These are phyloP conservation scores for Botrytis fabae DNA, from an alignment of 2,329 filamentous ascomycete genomes.

Conservation along the genomic window DNA sequence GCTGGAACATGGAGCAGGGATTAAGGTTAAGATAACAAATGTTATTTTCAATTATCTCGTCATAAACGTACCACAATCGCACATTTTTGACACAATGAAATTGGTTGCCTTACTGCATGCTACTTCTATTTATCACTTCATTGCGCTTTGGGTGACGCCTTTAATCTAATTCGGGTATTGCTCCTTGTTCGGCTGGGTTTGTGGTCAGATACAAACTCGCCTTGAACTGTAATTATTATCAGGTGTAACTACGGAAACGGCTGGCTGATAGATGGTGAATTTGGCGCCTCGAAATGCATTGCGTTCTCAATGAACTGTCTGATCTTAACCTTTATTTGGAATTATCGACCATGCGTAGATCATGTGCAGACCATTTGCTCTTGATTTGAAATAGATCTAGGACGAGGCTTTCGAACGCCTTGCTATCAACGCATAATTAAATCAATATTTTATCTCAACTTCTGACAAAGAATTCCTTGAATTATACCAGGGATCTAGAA, in stretches of 20 bases:
- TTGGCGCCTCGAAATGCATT: not conserved
- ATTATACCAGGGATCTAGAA: not conserved
- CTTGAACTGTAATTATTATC: not conserved
- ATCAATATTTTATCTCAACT: not conserved
- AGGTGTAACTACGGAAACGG: not conserved
- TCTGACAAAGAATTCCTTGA: not conserved
- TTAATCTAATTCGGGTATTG: not conserved
- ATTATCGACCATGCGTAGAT: not conserved
- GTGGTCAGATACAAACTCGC: not conserved
- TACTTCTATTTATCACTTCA: not conserved
- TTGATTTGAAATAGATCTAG: not conserved
- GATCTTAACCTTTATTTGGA: not conserved
- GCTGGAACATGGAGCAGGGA: not conserved
- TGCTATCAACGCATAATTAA: not conserved
- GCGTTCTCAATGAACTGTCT: not conserved
- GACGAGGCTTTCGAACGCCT: not conserved
- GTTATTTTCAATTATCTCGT: not conserved
- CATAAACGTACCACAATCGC: not conserved
- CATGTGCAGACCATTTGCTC: not conserved
- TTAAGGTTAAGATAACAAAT: not conserved
- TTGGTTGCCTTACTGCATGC: conserved; percentile 9
- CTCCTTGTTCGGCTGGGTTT: not conserved
- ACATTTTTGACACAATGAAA: not conserved
- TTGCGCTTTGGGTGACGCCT: not conserved
- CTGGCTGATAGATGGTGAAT: too few species aligned